These are phyloP conservation scores for Gossypium anomalum DNA, from an alignment of 345 rosid genomes.

Conservation along the genomic window DNA sequence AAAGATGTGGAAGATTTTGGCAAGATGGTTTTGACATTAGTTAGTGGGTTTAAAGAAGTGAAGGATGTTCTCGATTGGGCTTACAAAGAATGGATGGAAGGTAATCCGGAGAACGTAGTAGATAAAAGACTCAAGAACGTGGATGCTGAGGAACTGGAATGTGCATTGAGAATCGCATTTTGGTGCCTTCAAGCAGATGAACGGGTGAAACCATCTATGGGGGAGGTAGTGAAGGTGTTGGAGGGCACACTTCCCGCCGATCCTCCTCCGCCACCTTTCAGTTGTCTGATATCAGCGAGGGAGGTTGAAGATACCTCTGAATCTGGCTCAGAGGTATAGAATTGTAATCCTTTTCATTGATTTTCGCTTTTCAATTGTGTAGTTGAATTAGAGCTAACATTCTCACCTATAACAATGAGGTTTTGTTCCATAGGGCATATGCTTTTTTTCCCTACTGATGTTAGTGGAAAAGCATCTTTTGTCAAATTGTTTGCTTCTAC, in stretches of 20 bases:
- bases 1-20: constrained; percentile 77
- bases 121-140: constrained; percentile 45
- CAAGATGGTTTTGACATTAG: constrained; percentile 40
- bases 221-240: constrained; percentile 72
- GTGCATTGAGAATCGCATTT: constrained; percentile 58
- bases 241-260: constrained; percentile 75
- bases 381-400: constrained; percentile 25
- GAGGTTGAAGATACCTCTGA: constrained; percentile 34
- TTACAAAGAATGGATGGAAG: constrained; percentile 56
- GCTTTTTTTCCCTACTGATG: not conserved
- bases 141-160: constrained; percentile 51
- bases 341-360: not conserved
- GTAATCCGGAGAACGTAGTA: constrained; percentile 37
- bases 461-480: not conserved
- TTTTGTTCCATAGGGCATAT: not conserved
- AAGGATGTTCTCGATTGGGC: constrained; percentile 37
- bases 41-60: constrained; percentile 44
- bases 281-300: constrained; percentile 23
- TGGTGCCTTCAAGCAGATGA: constrained; percentile 75
- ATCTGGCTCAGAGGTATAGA: constrained; percentile 29
- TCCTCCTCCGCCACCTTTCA: constrained; percentile 64
- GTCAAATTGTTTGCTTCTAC: not conserved
- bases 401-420: constrained; percentile 4
- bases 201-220: constrained; percentile 71
- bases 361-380: constrained; percentile 11